Percentiles rank a stretch among this genome's conserved stretches.
phyloP scores from a whole-genome alignment of 257 asterid species.

The Mitragyna speciosa region DNA sequence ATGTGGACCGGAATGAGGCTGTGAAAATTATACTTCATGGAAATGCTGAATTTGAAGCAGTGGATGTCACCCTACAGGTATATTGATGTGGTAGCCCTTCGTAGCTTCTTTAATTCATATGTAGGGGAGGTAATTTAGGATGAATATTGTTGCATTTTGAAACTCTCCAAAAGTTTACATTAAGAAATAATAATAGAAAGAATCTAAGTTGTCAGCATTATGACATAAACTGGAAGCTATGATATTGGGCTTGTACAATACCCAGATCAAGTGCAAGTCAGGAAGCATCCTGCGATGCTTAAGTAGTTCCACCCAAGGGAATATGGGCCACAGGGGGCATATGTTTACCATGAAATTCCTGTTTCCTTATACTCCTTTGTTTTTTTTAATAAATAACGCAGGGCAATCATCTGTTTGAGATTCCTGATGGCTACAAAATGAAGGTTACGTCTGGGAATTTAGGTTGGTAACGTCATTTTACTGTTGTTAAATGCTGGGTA shows the following conservation, averaged over 20 bases:
- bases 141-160: not conserved
- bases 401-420: constrained; percentile 88
- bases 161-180: not conserved
- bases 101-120: not conserved
- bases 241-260: not conserved
- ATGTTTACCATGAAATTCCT: not conserved
- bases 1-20: constrained; percentile 77
- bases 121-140: not conserved
- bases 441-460: constrained; percentile 64
- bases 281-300: not conserved
- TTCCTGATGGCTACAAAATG: constrained; percentile 89
- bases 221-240: not conserved
- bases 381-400: constrained; percentile 37
- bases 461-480: constrained; percentile 44
- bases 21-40: constrained; percentile 80
- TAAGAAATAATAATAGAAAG: not conserved
- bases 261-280: not conserved
- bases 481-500: not conserved
- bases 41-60: constrained; percentile 97
- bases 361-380: not conserved
- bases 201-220: not conserved
- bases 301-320: not conserved
- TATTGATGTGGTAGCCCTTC: constrained; percentile 19
- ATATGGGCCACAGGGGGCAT: not conserved
- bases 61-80: constrained; percentile 74